Conservation (phyloP, 2,329 filamentous ascomycete genomes). For the Penicillium sp. region DNA sequence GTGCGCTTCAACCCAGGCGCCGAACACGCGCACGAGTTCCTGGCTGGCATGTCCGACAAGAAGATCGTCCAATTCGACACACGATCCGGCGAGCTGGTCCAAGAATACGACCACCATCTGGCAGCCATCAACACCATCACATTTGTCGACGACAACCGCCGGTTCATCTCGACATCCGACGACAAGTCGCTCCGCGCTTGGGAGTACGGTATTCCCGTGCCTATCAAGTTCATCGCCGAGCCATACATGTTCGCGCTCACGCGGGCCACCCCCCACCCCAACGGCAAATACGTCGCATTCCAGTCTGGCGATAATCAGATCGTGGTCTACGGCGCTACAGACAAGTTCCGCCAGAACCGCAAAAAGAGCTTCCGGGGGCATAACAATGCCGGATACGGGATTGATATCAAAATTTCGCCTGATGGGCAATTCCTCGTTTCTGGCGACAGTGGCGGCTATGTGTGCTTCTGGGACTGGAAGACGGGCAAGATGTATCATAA, state of each 20-base stretch:
- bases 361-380: conserved; percentile 97
- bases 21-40: conserved; percentile 80
- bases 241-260: conserved; percentile 98
- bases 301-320: conserved; percentile 96
- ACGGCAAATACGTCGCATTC: conserved; percentile 90
- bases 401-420: conserved; percentile 83
- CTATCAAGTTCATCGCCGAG: conserved; percentile 97
- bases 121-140: conserved; percentile 98
- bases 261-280: conserved; percentile 79
- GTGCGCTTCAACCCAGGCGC: conserved; percentile 86
- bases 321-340: conserved; percentile 88
- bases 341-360: conserved; percentile 95
- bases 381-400: conserved; percentile 91
- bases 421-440: conserved; percentile 89
- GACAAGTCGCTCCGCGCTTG: conserved; percentile 94
- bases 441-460: conserved; percentile 83
- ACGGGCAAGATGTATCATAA: conserved; percentile 99
- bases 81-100: conserved; percentile 77
- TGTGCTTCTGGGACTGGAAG: conserved; percentile 99
- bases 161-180: conserved; percentile 97
- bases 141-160: conserved; percentile 89
- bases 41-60: conserved; percentile 97
- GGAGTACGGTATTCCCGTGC: conserved; percentile 98
- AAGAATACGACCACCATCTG: conserved; percentile 97
- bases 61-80: conserved; percentile 98